These are phyloP conservation scores for Tuber brumale DNA, from an alignment of 495 filamentous ascomycete genomes.

Conservation along the genomic window DNA sequence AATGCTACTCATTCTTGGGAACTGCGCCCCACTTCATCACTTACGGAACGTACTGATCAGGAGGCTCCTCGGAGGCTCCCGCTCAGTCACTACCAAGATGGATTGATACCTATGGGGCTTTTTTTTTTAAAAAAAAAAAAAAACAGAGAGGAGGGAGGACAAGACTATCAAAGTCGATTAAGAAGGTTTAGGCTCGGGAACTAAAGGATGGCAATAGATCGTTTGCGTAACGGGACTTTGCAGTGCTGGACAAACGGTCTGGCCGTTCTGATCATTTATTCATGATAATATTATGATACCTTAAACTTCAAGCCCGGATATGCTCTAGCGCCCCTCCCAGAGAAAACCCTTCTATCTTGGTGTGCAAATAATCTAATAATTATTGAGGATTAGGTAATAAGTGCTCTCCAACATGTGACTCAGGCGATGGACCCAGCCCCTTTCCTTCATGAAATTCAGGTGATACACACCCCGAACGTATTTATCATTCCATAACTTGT, in stretches of 20 bases:
- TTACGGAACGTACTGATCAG: background rate
- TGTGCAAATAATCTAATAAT: background rate
- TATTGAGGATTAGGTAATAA: background rate
- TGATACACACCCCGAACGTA: background rate
- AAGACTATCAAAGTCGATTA: background rate
- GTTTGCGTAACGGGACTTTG: background rate
- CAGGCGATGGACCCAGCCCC: background rate
- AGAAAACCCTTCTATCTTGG: background rate
- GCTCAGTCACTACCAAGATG: background rate
- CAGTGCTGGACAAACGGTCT: background rate
- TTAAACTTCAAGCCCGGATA: background rate
- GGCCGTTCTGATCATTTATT: background rate
- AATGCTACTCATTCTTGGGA: no score
- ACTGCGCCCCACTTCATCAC: background rate
- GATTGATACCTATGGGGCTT: background rate
- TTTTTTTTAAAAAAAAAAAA: background rate
- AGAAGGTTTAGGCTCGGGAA: background rate
- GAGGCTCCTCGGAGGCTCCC: background rate
- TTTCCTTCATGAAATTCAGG: background rate
- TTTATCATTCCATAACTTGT: background rate
- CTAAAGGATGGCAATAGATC: background rate
- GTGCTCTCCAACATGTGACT: background rate
- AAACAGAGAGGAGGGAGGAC: background rate
- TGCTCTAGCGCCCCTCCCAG: background rate
- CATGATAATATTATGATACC: background rate